These are phyloP conservation scores for Botryobasidium botryosum DNA, from an alignment of 768 basidiomycete species.

Conservation along the genomic window DNA sequence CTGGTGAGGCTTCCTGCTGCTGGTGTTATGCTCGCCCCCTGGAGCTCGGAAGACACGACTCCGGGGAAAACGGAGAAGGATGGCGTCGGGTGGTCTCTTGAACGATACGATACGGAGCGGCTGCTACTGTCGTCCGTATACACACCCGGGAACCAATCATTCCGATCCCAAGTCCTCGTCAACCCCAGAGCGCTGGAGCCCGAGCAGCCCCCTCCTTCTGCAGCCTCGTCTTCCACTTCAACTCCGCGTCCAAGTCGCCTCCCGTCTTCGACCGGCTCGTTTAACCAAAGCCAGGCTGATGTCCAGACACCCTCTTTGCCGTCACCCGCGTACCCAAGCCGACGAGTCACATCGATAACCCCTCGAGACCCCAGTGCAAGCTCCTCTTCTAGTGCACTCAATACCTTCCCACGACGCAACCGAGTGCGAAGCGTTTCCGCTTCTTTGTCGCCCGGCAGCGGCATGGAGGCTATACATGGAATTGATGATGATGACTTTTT, in stretches of 20 bases:
- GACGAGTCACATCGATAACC: background rate
- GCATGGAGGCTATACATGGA: background rate
- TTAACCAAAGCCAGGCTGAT: too few relatives aligned
- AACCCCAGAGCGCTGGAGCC: background rate
- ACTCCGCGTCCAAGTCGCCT: too few relatives aligned
- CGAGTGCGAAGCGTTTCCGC: too few relatives aligned
- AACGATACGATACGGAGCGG: conserved; percentile 6
- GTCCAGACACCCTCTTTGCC: too few relatives aligned
- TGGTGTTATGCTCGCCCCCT: conserved; percentile 26
- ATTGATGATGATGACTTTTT: conserved; percentile 38
- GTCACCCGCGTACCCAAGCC: background rate
- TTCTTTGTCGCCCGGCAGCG: background rate
- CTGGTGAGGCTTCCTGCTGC: conserved; percentile 50
- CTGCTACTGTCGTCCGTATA: conserved; percentile 9
- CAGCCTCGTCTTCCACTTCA: too few relatives aligned
- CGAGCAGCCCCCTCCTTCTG: too few relatives aligned
- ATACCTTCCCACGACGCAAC: too few relatives aligned
- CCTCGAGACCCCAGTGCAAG: conserved; percentile 3
- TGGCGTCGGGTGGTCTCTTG: conserved; percentile 11
- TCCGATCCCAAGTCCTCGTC: conserved; percentile 17
- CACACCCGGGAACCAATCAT: conserved; percentile 2
- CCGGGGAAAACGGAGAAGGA: too few relatives aligned
- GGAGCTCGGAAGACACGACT: too few relatives aligned
- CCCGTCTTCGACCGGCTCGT: too few relatives aligned
- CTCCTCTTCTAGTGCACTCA: too few relatives aligned